These are phyloP conservation scores for Ophiostoma perfectum DNA, from an alignment of 2,329 filamentous ascomycete species.

Conservation along the genomic window DNA sequence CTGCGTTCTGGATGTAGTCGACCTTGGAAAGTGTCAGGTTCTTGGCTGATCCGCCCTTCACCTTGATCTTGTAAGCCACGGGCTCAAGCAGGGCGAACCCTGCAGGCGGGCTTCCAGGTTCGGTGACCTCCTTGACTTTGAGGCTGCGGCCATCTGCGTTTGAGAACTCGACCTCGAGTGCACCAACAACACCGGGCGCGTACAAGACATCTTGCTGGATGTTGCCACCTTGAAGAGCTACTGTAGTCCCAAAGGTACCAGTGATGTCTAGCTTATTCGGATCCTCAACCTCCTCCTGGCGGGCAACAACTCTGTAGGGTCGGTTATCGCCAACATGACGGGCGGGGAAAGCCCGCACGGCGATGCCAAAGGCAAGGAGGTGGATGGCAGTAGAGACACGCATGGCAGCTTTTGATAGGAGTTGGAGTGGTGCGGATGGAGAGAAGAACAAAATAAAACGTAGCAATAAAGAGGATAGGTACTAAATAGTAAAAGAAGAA, in stretches of 20 bases:
- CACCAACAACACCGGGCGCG: not conserved
- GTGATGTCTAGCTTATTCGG: not conserved
- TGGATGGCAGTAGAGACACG: not conserved
- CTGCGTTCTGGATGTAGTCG: not conserved
- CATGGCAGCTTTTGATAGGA: not conserved
- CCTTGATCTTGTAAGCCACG: constrained; percentile 2
- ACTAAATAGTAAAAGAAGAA: too few species aligned
- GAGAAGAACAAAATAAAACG: too few species aligned
- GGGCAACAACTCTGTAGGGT: not conserved
- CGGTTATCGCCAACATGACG: not conserved
- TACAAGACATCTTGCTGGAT: not conserved
- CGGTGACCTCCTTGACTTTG: not conserved
- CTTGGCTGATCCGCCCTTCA: not conserved
- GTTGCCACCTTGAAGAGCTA: not conserved
- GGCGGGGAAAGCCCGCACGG: not conserved
- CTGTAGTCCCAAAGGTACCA: not conserved
- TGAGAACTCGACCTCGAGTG: constrained; percentile 1
- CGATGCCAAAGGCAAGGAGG: not conserved
- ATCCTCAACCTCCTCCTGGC: not conserved
- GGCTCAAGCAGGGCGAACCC: not conserved
- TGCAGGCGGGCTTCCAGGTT: not conserved
- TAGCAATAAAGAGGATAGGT: too few species aligned
- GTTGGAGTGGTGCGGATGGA: too few species aligned
- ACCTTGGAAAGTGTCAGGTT: not conserved
- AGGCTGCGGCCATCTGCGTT: not conserved